Conservation (phyloP, 2,329 filamentous ascomycete genomes). For the Nemania abortiva region DNA sequence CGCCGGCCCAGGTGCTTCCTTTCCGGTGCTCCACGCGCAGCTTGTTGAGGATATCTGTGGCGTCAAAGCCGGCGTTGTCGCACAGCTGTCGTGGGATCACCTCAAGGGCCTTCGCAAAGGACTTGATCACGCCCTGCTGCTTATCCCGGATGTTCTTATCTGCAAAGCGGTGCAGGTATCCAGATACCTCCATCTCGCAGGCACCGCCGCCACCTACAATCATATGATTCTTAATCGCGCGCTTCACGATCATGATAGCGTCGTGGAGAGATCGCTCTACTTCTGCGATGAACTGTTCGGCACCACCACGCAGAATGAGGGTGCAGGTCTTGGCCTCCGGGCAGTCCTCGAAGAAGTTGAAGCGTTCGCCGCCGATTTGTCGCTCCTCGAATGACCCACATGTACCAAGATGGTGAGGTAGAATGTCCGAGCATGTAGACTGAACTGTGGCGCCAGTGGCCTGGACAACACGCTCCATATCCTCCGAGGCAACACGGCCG, state of each 20-base stretch:
- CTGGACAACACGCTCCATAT: constrained; percentile 96
- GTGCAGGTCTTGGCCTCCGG: constrained; percentile 97
- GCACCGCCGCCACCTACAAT: constrained; percentile 97
- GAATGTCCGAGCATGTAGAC: constrained; percentile 96
- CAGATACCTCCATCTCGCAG: constrained; percentile 95
- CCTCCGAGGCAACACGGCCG: constrained; percentile 88
- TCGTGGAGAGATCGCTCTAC: constrained; percentile 98
- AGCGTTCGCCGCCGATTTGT: constrained; percentile 96
- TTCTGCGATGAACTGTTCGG: constrained; percentile 99
- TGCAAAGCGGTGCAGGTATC: constrained; percentile 91
- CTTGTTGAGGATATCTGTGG: constrained; percentile 96
- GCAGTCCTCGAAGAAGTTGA: constrained; percentile 98
- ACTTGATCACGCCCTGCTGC: constrained; percentile 97
- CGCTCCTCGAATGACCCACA: constrained; percentile 94
- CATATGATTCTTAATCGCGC: constrained; percentile 91
- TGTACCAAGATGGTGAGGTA: constrained; percentile 86
- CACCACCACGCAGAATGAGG: constrained; percentile 91
- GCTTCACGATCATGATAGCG: constrained; percentile 99
- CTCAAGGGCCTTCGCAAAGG: constrained; percentile 96
- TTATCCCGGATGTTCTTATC: constrained; percentile 94
- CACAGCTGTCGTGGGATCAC: constrained; percentile 96
- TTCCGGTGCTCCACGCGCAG: constrained; percentile 96
- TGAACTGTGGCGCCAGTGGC: constrained; percentile 93
- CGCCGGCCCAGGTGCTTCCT: constrained; percentile 92
- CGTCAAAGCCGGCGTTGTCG: constrained; percentile 98